These are phyloP conservation scores for Asterophora lycoperdoides DNA, from an alignment of 768 basidiomycete genomes.

Conservation along the genomic window DNA sequence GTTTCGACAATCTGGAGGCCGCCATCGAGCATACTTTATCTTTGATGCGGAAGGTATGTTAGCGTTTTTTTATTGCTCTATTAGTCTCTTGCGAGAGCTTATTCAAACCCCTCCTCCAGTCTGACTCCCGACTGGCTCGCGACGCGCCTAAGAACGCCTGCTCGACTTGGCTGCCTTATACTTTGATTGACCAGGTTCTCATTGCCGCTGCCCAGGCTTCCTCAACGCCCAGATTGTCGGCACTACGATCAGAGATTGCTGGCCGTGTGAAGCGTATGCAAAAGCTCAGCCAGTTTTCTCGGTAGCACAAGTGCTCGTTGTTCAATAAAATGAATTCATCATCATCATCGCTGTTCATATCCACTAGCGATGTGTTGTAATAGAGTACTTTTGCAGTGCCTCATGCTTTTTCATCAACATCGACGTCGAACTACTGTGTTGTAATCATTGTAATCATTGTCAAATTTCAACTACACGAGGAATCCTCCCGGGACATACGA, in stretches of 20 bases:
- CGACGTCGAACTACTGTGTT: background rate
- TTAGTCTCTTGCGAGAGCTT: no score
- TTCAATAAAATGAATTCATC: no score
- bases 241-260: slow-evolving; percentile 56
- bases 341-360: background rate
- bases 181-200: slow-evolving; percentile 79
- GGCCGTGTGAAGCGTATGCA: slow-evolving; percentile 67
- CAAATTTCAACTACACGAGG: slow-evolving; percentile 6
- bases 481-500: slow-evolving; percentile 32
- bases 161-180: slow-evolving; percentile 78
- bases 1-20: slow-evolving; percentile 73
- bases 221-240: slow-evolving; percentile 43
- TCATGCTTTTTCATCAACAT: background rate
- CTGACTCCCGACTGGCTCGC: slow-evolving; percentile 48
- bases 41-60: slow-evolving; percentile 64
- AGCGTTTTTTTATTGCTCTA: background rate
- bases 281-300: slow-evolving; percentile 47
- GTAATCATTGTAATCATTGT: background rate
- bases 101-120: slow-evolving; percentile 31
- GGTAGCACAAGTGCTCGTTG: slow-evolving; percentile 11
- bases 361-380: background rate
- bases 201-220: slow-evolving; percentile 53
- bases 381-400: background rate
- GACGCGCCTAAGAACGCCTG: slow-evolving; percentile 51
- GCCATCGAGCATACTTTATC: slow-evolving; percentile 72